Evolutionary conservation across 106 monocot species (phyloP), one percentile per base, ranked within the genome.

Genomic region (Dendrobium huoshanense): DNA sequence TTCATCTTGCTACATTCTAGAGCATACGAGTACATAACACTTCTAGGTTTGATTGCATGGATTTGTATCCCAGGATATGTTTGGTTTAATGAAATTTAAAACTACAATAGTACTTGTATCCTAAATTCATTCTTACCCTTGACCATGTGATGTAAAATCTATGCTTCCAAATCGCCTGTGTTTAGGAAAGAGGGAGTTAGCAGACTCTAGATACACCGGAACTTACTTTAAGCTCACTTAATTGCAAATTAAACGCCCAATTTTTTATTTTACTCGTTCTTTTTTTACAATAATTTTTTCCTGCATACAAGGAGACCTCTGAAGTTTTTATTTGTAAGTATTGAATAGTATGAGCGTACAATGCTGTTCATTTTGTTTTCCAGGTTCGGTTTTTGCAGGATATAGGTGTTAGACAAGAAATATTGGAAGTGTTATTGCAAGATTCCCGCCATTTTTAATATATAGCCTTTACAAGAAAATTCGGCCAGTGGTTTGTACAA

Each of bases 401-500:
- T 77, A 88, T 99, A 82, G 98, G 98, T 40, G 79, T 99, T 40
- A 85, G 85, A 82, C 83, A 88, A 64, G 98, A 95, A 85, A 89
- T 42, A 77, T 99, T 59, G 98, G 95, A 49, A 74, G 77, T 40
- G 87, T 85, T 47, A 79, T 99, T 41, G 92, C 93, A 65, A 99
- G 87, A 77, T 99, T 99, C 51, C 98, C 98, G 65, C 70, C 92
- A 41, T 77, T 99, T 55, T 75, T 99, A 68, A 99, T 92, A 20
- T 99, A 92, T 72, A 99, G 88, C 79, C 89, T 99, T 22, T 89
- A 89, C 88, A 99, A 93, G 87, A 99, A 99, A 91, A 95, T 99
- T 48, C 95, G 89, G 7, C 98, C 92, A 77, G 95, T 99, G 95
- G 98, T 99, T 79, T 70, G 89, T 85, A 29, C 70, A 43, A 43